A percentile compares a stretch with the other conserved stretches of the same genome.
Conservation (phyloP, 169 alveolate species). For the Eimeria falciformis region DNA sequence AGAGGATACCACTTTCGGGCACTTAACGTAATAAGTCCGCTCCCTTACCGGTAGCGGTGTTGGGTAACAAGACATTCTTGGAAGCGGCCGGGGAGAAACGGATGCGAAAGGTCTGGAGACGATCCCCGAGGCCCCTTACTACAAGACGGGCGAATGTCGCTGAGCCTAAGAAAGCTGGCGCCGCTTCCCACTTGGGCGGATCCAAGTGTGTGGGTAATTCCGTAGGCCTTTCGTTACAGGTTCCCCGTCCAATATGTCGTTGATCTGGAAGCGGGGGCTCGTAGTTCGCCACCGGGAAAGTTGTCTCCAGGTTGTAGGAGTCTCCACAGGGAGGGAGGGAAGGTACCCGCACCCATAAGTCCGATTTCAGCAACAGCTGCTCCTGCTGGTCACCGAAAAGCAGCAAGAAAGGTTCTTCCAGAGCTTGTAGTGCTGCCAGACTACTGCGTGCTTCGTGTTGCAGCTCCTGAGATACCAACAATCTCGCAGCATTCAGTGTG, state of each 20-base stretch:
- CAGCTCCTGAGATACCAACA: conserved; percentile 64
- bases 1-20: too few relatives aligned
- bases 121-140: conserved; percentile 72
- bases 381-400: conserved; percentile 73
- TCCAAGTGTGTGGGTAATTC: conserved; percentile 52
- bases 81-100: conserved; percentile 53
- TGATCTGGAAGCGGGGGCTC: conserved; percentile 39
- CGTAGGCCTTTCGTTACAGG: background rate
- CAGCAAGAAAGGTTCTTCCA: conserved; percentile 58
- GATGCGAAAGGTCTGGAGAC: conserved; percentile 59
- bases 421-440: conserved; percentile 61
- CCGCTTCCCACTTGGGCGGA: conserved; percentile 67
- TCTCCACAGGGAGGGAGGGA: conserved; percentile 57
- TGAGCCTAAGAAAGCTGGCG: conserved; percentile 55
- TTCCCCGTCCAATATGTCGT: conserved; percentile 18
- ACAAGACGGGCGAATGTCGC: conserved; percentile 52
- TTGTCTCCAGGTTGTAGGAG: conserved; percentile 37
- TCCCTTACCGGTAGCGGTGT: too few relatives aligned
- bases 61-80: too few relatives aligned
- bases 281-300: conserved; percentile 67
- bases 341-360: conserved; percentile 54
- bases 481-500: background rate
- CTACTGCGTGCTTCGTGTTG: conserved; percentile 75
- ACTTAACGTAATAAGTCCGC: too few relatives aligned
- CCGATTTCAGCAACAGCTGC: conserved; percentile 62